These are phyloP conservation scores for Bruguiera sexangula DNA, from an alignment of 345 rosid species.

Conservation along the genomic window DNA sequence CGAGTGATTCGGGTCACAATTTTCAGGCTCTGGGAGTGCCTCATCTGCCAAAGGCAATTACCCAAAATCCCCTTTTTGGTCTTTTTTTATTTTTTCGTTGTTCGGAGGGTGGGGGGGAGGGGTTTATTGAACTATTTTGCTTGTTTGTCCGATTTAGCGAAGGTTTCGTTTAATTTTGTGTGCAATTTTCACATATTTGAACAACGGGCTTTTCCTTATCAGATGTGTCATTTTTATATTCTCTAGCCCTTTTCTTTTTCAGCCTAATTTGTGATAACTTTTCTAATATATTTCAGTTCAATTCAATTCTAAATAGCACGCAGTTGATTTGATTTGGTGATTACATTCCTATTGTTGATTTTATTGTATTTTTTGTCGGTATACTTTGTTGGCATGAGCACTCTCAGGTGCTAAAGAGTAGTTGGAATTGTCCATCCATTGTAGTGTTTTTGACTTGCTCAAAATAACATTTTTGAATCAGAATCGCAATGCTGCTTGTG, in stretches of 20 bases:
- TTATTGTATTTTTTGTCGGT: neutral
- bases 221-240: too few species aligned
- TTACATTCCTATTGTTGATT: neutral
- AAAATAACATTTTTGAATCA: constrained; percentile 31
- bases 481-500: constrained; percentile 83
- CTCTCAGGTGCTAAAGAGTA: neutral
- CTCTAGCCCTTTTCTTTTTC: too few species aligned
- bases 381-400: neutral
- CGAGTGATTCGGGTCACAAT: constrained; percentile 39
- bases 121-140: neutral
- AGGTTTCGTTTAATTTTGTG: too few species aligned
- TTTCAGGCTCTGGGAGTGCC: constrained; percentile 66
- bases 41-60: constrained; percentile 62
- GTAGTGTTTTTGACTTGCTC: constrained; percentile 28
- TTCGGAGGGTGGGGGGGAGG: too few species aligned
- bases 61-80: neutral
- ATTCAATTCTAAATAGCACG: too few species aligned
- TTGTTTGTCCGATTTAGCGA: too few species aligned
- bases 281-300: too few species aligned
- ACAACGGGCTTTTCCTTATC: too few species aligned
- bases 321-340: too few species aligned
- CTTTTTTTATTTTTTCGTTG: neutral
- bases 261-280: too few species aligned
- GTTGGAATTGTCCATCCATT: constrained; percentile 9
- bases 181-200: too few species aligned